Conservation (phyloP, 1,139 yeast genomes). For the Yamadazyma diospyri region DNA sequence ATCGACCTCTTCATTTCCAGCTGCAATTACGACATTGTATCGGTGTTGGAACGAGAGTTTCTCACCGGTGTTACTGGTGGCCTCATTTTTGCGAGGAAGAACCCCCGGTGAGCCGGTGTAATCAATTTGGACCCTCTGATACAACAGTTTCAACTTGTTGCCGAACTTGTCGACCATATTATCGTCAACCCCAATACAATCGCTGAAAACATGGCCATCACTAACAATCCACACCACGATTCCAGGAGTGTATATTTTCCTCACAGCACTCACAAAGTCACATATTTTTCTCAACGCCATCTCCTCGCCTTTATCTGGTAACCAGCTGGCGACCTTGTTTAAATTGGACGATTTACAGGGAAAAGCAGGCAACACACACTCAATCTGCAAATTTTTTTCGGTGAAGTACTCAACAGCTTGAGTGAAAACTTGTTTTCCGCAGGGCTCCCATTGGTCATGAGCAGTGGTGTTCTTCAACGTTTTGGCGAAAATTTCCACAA, state of each 20-base stretch:
- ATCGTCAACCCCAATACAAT: conserved; percentile 56
- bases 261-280: conserved; percentile 28
- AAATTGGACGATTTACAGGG: conserved; percentile 60
- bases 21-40: background rate
- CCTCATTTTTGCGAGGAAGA: background rate
- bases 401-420: conserved; percentile 46
- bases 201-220: conserved; percentile 66
- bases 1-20: background rate
- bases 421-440: conserved; percentile 42
- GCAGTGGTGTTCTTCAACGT: conserved; percentile 45
- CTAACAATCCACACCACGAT: conserved; percentile 54
- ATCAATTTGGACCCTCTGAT: conserved; percentile 21
- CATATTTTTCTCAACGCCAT: conserved; percentile 34
- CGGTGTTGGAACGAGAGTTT: conserved; percentile 1
- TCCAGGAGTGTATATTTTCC: conserved; percentile 50
- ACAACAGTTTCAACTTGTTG: conserved; percentile 37
- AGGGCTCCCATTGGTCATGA: conserved; percentile 47
- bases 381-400: conserved; percentile 42
- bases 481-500: conserved; percentile 34
- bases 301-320: conserved; percentile 49
- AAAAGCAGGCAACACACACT: conserved; percentile 61
- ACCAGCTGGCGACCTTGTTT: conserved; percentile 47
- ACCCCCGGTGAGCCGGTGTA: background rate
- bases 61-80: background rate
- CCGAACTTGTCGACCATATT: conserved; percentile 48